Evolutionary conservation across 2,329 filamentous ascomycete genomes (phyloP).

Genomic region (Mariannaea sp.): DNA sequence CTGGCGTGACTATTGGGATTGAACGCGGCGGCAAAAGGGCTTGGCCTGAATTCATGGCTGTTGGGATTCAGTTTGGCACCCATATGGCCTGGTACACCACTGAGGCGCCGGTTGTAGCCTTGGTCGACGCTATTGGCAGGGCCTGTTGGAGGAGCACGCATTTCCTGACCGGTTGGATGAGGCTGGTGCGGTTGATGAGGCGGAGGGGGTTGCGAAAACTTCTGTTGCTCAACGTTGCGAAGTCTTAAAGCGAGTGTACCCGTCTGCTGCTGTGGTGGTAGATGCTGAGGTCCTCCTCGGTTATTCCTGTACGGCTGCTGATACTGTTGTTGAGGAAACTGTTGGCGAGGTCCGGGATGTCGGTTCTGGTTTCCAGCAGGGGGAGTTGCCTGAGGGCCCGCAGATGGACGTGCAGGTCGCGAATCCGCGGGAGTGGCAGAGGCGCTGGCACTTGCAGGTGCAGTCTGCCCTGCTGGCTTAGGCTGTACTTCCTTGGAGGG

Average conservation of each 20-base stretch:
- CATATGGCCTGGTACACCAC: conserved; percentile 56
- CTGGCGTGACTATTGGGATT: conserved; percentile 72
- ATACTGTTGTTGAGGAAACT: conserved; percentile 53
- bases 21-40: conserved; percentile 79
- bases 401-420: conserved; percentile 42
- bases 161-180: conserved; percentile 64
- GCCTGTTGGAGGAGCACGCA: conserved; percentile 74
- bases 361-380: conserved; percentile 44
- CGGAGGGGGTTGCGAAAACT: conserved; percentile 49
- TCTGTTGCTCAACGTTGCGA: conserved; percentile 57
- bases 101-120: conserved; percentile 58
- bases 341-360: conserved; percentile 54
- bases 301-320: conserved; percentile 54
- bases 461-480: conserved; percentile 40
- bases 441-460: conserved; percentile 25
- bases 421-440: conserved; percentile 33
- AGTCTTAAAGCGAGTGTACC: conserved; percentile 57
- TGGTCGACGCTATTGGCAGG: conserved; percentile 64
- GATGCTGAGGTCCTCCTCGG: conserved; percentile 51
- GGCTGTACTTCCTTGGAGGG: conserved; percentile 53
- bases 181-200: conserved; percentile 50
- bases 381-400: conserved; percentile 41
- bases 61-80: conserved; percentile 66
- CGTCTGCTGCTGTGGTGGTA: conserved; percentile 47
- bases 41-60: conserved; percentile 82